phyloP scores from a whole-genome alignment of 1,139 yeast species.

The Suhomyces bolitotheri region DNA sequence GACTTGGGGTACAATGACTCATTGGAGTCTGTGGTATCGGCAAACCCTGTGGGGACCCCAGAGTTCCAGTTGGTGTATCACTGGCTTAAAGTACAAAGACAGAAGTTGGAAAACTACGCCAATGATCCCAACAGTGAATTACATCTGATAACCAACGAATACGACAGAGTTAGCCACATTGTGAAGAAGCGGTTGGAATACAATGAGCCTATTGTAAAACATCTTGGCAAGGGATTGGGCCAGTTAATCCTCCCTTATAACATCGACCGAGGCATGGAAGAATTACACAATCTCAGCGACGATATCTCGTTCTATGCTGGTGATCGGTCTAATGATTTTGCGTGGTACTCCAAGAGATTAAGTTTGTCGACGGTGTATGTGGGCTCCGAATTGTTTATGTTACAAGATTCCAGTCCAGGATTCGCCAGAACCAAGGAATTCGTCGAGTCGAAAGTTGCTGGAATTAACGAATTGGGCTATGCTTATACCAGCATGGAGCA shows the following conservation, averaged over 20 bases:
- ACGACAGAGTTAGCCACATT: constrained; percentile 57
- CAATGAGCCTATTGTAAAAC: constrained; percentile 54
- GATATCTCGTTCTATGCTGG: constrained; percentile 82
- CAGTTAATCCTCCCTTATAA: constrained; percentile 57
- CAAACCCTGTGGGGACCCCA: constrained; percentile 31
- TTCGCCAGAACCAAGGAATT: constrained; percentile 61
- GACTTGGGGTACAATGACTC: constrained; percentile 67
- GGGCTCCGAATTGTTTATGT: constrained; percentile 74
- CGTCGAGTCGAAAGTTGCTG: constrained; percentile 61
- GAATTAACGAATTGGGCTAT: constrained; percentile 55
- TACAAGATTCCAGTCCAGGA: constrained; percentile 65
- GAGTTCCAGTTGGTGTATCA: constrained; percentile 50
- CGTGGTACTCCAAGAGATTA: constrained; percentile 89
- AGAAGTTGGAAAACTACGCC: constrained; percentile 33
- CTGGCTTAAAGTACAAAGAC: constrained; percentile 44
- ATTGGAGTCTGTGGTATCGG: constrained; percentile 56
- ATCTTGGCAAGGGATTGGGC: constrained; percentile 52
- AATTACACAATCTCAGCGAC: constrained; percentile 74
- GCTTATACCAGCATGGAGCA: constrained; percentile 67
- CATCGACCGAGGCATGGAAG: constrained; percentile 52
- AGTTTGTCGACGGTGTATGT: constrained; percentile 71
- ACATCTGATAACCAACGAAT: constrained; percentile 43
- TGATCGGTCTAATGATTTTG: constrained; percentile 79
- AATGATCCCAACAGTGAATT: constrained; percentile 28
- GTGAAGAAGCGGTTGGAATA: constrained; percentile 61